Evolutionary conservation across 2,329 filamentous ascomycete species (phyloP).

Genomic region (Colletotrichum sp.): DNA sequence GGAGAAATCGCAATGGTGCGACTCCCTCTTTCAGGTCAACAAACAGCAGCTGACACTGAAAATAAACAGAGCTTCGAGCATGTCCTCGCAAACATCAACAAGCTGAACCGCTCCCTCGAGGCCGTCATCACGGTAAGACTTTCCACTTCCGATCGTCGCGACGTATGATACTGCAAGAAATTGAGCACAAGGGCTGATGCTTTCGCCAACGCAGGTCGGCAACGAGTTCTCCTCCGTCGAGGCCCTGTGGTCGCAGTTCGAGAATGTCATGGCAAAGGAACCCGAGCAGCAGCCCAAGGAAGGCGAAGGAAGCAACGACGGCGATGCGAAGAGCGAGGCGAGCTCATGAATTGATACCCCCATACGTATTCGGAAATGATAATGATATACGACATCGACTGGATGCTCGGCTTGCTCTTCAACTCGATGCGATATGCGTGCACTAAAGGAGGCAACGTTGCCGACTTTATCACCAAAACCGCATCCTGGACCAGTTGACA

Average conservation of each 20-base stretch:
- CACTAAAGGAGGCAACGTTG: not conserved
- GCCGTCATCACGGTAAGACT: conserved; percentile 78
- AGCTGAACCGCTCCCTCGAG: conserved; percentile 89
- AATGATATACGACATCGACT: not conserved
- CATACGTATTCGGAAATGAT: not conserved
- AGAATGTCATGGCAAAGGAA: conserved; percentile 89
- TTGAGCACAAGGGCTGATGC: not conserved
- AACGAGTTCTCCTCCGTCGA: conserved; percentile 98
- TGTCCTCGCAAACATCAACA: conserved; percentile 94
- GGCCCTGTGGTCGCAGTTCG: conserved; percentile 95
- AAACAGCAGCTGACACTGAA: not conserved
- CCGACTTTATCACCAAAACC: not conserved
- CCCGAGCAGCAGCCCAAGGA: conserved; percentile 39
- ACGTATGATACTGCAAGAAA: fast-evolving
- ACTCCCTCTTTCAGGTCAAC: not conserved
- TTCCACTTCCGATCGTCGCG: not conserved
- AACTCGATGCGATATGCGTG: not conserved
- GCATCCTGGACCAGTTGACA: not conserved
- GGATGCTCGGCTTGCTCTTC: not conserved
- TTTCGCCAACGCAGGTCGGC: conserved; percentile 65
- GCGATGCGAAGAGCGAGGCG: conserved; percentile 30
- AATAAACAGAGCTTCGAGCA: conserved; percentile 74
- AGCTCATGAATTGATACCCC: conserved; percentile 25
- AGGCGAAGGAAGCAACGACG: conserved; percentile 26
- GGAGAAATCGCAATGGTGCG: conserved; percentile 75